Conservation (phyloP, 208 protist species). For the Strigomonas galati region DNA sequence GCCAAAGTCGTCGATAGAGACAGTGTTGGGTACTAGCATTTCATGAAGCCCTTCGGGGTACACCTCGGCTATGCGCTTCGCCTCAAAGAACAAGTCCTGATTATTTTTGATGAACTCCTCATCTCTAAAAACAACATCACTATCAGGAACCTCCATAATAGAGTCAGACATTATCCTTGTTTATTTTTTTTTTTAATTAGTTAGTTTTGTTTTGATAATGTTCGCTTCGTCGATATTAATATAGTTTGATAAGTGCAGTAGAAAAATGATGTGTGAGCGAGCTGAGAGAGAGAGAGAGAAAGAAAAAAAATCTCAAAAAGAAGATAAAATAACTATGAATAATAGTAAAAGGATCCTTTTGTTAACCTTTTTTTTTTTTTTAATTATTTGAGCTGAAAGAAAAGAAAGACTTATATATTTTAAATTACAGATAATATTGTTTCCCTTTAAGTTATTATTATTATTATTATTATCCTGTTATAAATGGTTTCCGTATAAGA, state of each 20-base stretch:
- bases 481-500: too few relatives aligned
- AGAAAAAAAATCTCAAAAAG: conserved; percentile 13
- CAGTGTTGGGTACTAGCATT: conserved; percentile 44
- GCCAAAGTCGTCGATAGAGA: conserved; percentile 66
- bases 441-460: neutral
- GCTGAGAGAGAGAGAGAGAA: conserved; percentile 3
- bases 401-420: neutral
- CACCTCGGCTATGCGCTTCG: conserved; percentile 52
- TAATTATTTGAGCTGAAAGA: neutral
- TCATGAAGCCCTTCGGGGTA: conserved; percentile 36
- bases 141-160: conserved; percentile 46
- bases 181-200: neutral
- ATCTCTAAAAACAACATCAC: conserved; percentile 60
- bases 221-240: neutral
- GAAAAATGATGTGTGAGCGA: neutral
- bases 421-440: neutral
- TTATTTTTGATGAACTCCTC: conserved; percentile 56
- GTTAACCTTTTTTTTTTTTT: too few relatives aligned
- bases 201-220: neutral
- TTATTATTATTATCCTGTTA: neutral
- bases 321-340: conserved; percentile 11
- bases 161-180: neutral
- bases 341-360: too few relatives aligned
- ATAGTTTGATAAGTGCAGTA: neutral
- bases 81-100: conserved; percentile 40